Conservation (phyloP, 371 early-diverging fungal species). For the Cokeromyces recurvatus region DNA sequence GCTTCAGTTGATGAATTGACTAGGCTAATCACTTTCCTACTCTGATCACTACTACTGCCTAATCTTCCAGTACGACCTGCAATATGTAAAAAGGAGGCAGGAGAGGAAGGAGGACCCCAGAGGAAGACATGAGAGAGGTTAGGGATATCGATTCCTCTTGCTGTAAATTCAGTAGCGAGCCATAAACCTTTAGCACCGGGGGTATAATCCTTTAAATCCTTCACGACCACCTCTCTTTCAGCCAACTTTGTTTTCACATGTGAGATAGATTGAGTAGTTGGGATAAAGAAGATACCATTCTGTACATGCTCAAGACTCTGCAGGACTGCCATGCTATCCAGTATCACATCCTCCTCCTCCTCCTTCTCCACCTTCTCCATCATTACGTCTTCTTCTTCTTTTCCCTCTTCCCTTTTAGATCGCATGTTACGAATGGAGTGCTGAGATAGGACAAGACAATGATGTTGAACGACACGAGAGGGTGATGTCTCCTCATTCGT, state of each 20-base stretch:
- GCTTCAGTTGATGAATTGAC: slow-evolving; percentile 37
- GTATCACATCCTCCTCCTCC: slow-evolving; percentile 58
- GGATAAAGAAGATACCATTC: slow-evolving; percentile 61
- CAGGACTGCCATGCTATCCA: slow-evolving; percentile 56
- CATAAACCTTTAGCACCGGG: slow-evolving; percentile 21
- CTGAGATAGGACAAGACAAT: slow-evolving; percentile 51
- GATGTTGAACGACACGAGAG: slow-evolving; percentile 42
- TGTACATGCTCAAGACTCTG: slow-evolving; percentile 45
- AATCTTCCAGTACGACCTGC: slow-evolving; percentile 78
- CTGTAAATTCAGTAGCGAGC: slow-evolving; percentile 74
- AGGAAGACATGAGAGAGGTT: slow-evolving; percentile 82
- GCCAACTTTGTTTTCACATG: slow-evolving; percentile 22
- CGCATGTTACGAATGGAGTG: slow-evolving; percentile 50
- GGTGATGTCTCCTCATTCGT: slow-evolving; percentile 22
- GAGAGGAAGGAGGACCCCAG: slow-evolving; percentile 59
- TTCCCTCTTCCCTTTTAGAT: neutral
- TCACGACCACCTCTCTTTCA: slow-evolving; percentile 17
- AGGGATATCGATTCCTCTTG: slow-evolving; percentile 89
- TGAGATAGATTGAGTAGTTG: slow-evolving; percentile 18
- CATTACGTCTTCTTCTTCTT: slow-evolving; percentile 2
- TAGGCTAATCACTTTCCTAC: slow-evolving; percentile 58
- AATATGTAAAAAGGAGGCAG: slow-evolving; percentile 76
- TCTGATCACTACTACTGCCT: slow-evolving; percentile 30
- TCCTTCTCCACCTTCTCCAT: slow-evolving; percentile 30
- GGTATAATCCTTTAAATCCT: slow-evolving; percentile 26